Base-by-base conservation (phyloP, 2,329 filamentous ascomycete genomes). In the Rhinocladiella mackenziei region DNA sequence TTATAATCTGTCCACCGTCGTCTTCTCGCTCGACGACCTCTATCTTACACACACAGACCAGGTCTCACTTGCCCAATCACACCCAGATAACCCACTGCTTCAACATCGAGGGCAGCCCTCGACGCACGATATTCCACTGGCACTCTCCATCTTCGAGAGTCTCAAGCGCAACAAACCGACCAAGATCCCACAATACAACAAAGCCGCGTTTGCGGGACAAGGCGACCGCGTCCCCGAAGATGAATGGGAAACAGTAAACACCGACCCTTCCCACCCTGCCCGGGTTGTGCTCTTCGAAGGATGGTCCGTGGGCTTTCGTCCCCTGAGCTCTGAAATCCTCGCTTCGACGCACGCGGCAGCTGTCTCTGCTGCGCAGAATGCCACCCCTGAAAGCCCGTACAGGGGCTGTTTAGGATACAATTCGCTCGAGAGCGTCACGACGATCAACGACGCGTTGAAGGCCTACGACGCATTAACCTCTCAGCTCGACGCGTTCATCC, bases 1-100 rank as follows among this genome's bases (percentile, higher is more conserved):
- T 1, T 72, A 82, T 58, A 74, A 74, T 14, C 73, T 86, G 17
- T 69, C 75, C 45, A 84, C 83, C 2, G 71, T 86, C 36, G 83
- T 88, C 40, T 77, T 87, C 63, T 89, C 85, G 63, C 83, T 95
- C 54, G 89, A 96, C 64, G 89, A 95, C 68, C 81, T 96, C 56
- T 95, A 96, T 67, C 80, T 94, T 41, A 75, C 79, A 10, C 86
- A 86, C 62, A 68, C 71, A 15, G 75, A 83, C 53, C 86, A 92
- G 63, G 62, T 75, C 19, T 70, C 72, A 2, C 77, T 94, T 15
- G 81, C 84, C 18, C 65, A 73, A 32, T 65, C 75, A 5, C 72
- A 92, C 59, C 77, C 84, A 0, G 65, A 75, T 26, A 95, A 95
- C 59, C 77, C 78, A 14, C 75, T 96, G 2, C 73, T 94, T 34